Percentiles rank a stretch among this genome's conserved stretches.
These are phyloP conservation scores for Periconia sp. DNA, from an alignment of 2,329 filamentous ascomycete genomes.

Conservation along the genomic window DNA sequence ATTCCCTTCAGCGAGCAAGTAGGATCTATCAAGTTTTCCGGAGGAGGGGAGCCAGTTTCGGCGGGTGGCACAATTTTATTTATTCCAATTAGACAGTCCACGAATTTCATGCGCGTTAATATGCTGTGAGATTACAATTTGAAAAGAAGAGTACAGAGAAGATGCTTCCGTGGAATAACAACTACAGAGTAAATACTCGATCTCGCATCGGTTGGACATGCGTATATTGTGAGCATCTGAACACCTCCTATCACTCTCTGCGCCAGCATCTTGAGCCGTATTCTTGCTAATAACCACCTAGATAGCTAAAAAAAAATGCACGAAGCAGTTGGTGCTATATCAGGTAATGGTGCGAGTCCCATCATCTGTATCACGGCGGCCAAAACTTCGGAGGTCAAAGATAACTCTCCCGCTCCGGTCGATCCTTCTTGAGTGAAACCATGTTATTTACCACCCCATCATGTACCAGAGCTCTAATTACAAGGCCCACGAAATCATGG, in stretches of 20 bases:
- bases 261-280: no score
- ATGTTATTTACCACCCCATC: no score
- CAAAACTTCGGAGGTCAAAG: conserved; percentile 64
- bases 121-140: no score
- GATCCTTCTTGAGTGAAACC: background rate
- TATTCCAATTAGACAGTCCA: no score
- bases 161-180: conserved; percentile 58
- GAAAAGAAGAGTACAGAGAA: conserved; percentile 14
- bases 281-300: conserved; percentile 8
- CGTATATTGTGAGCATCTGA: conserved; percentile 59
- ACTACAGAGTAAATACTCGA: conserved; percentile 55
- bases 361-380: conserved; percentile 56
- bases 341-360: conserved; percentile 47
- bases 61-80: conserved; percentile 64
- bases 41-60: conserved; percentile 54
- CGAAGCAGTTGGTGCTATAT: conserved; percentile 55
- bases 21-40: conserved; percentile 55
- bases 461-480: conserved; percentile 54
- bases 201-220: conserved; percentile 58
- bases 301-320: conserved; percentile 59
- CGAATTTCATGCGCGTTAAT: no score
- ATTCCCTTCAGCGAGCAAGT: conserved; percentile 56
- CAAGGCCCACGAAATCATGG: conserved; percentile 61
- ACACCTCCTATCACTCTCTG: conserved; percentile 55
- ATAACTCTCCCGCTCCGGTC: conserved; percentile 32